Evolutionary conservation across 768 basidiomycete species (phyloP).

Genomic region (Calocera viscosa): DNA sequence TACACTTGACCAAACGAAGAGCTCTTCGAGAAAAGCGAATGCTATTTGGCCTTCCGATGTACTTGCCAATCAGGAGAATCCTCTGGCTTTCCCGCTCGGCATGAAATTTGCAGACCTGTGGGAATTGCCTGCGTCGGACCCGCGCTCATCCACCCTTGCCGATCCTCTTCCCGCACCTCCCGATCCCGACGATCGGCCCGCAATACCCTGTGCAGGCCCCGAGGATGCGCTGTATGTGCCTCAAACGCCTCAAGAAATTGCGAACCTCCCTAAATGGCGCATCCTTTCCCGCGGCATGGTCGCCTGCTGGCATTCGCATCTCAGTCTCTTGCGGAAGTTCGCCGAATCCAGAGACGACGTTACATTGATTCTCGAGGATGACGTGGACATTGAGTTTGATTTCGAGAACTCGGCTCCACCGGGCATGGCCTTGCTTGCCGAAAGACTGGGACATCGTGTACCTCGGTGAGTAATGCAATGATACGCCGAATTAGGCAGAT

Average conservation of each 20-base stretch:
- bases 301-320: constrained; percentile 63
- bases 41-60: constrained; percentile 4
- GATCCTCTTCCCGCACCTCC: constrained; percentile 10
- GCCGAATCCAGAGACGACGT: constrained; percentile 23
- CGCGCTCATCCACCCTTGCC: not conserved
- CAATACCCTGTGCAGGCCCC: constrained; percentile 38
- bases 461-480: constrained; percentile 37
- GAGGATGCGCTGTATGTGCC: constrained; percentile 29
- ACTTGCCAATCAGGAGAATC: not conserved
- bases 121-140: not conserved
- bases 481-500: not conserved
- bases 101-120: constrained; percentile 4
- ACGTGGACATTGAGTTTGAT: constrained; percentile 46
- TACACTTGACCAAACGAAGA: not conserved
- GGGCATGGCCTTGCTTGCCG: constrained; percentile 44
- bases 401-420: constrained; percentile 33
- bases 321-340: constrained; percentile 39
- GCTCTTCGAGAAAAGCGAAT: not conserved
- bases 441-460: constrained; percentile 60
- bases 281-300: constrained; percentile 47
- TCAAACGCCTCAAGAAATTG: constrained; percentile 13
- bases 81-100: constrained; percentile 2
- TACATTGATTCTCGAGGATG: constrained; percentile 40
- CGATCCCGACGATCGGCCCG: constrained; percentile 11
- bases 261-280: constrained; percentile 34